These are phyloP conservation scores for Boletus coccyginus DNA, from an alignment of 768 basidiomycete species.

Conservation along the genomic window DNA sequence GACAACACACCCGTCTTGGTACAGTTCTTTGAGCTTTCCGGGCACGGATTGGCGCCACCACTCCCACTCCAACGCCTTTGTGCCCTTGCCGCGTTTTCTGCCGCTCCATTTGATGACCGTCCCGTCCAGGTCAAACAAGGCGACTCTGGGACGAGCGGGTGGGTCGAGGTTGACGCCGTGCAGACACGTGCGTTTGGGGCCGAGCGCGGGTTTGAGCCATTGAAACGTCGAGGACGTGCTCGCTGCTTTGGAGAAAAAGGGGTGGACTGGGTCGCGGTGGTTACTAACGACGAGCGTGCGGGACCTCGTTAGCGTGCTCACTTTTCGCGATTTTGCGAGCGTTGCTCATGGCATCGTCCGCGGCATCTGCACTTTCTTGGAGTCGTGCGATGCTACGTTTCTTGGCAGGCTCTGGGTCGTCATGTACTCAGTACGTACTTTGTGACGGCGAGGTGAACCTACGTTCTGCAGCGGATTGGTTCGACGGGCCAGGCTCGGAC, in stretches of 20 bases:
- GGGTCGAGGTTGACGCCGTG: constrained; percentile 34
- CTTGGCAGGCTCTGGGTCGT: constrained; percentile 1
- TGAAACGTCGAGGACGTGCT: constrained; percentile 17
- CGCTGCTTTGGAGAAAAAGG: constrained; percentile 38
- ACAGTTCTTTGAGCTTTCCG: constrained; percentile 55
- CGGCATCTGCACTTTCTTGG: constrained; percentile 9
- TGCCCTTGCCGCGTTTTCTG: constrained; percentile 34
- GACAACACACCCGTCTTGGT: constrained; percentile 57
- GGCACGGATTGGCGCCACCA: constrained; percentile 76
- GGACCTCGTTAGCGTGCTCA: constrained; percentile 9
- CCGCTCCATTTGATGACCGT: constrained; percentile 64
- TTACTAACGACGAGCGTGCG: not conserved
- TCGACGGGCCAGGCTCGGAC: constrained; percentile 16
- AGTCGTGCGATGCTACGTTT: constrained; percentile 21
- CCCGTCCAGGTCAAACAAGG: constrained; percentile 85
- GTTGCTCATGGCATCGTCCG: constrained; percentile 13
- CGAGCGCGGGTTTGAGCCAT: constrained; percentile 36
- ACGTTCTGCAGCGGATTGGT: not conserved
- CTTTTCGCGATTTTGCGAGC: constrained; percentile 26
- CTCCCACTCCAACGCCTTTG: constrained; percentile 37
- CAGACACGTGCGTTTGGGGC: constrained; percentile 35
- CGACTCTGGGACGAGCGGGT: constrained; percentile 51
- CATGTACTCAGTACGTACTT: not conserved
- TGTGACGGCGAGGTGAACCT: constrained; percentile 4
- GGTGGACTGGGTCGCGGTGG: constrained; percentile 34